A percentile compares a stretch with the other conserved stretches of the same genome.
Evolutionary conservation across 1,139 yeast species (phyloP).

Genomic region (Torulaspora pretoriensis): DNA sequence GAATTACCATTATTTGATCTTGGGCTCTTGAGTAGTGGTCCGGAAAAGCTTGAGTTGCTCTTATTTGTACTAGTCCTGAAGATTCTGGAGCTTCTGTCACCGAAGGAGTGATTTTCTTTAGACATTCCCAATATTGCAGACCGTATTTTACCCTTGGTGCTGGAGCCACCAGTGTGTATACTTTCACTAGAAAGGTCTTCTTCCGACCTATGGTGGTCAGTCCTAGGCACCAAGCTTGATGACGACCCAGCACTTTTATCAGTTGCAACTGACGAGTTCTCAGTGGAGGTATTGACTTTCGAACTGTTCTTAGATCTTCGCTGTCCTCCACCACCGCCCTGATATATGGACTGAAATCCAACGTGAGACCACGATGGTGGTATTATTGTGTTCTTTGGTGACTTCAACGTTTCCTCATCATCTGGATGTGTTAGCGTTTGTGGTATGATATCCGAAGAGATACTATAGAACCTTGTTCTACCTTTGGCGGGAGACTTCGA

Average conservation of each 20-base stretch:
- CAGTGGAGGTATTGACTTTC: constrained; percentile 10
- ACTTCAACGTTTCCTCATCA: constrained; percentile 13
- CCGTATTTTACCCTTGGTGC: constrained; percentile 13
- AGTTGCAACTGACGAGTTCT: constrained; percentile 8
- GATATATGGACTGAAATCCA: constrained; percentile 37
- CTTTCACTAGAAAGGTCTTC: constrained; percentile 14
- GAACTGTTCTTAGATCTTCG: constrained; percentile 20
- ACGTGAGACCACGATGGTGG: constrained; percentile 33
- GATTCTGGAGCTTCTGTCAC: constrained; percentile 13
- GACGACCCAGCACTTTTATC: constrained; percentile 10
- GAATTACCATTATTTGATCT: constrained; percentile 10
- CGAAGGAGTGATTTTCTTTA: constrained; percentile 10
- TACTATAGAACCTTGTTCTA: constrained; percentile 15
- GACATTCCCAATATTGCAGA: constrained; percentile 13
- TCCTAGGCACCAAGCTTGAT: constrained; percentile 3
- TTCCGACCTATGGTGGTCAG: constrained; percentile 13
- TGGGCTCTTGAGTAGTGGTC: constrained; percentile 11
- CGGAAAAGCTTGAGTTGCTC: constrained; percentile 9
- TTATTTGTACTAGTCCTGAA: constrained; percentile 12
- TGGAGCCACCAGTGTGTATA: constrained; percentile 14
- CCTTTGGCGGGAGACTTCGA: constrained; percentile 3
- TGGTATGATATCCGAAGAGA: constrained; percentile 23
- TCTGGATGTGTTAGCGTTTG: constrained; percentile 18
- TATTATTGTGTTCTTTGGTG: constrained; percentile 10
- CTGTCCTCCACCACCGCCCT: constrained; percentile 19